Evolutionary conservation across 108 stramenopile species (phyloP).

Genomic region (Nannochloropsis gaditana): DNA sequence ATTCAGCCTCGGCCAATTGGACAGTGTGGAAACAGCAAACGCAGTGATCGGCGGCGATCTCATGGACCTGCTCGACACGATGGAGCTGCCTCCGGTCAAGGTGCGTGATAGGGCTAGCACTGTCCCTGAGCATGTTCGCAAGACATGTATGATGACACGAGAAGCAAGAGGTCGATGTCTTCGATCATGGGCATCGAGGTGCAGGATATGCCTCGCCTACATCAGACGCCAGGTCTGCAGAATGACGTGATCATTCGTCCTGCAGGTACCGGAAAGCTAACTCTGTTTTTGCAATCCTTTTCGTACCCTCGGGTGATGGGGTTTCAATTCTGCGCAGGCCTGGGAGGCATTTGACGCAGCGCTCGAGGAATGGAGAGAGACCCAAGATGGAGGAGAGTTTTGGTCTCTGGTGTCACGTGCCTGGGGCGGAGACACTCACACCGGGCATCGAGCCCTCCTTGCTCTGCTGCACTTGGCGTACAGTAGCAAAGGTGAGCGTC

Average conservation of each 20-base stretch:
- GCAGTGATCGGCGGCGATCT: constrained; percentile 19
- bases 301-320: too few species aligned
- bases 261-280: too few species aligned
- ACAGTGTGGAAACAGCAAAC: background rate
- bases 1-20: background rate
- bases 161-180: too few species aligned
- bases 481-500: background rate
- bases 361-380: background rate
- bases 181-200: too few species aligned
- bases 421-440: background rate
- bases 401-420: background rate
- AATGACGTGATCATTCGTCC: too few species aligned
- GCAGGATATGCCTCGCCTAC: too few species aligned
- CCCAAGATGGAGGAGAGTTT: background rate
- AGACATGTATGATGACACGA: too few species aligned
- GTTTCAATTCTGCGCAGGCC: background rate
- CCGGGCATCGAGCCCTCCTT: background rate
- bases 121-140: too few species aligned
- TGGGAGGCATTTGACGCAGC: background rate
- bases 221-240: too few species aligned
- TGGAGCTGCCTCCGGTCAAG: constrained; percentile 5
- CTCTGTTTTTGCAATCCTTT: too few species aligned
- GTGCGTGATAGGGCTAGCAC: background rate
- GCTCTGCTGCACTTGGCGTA: background rate
- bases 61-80: constrained; percentile 10